Base-by-base conservation (phyloP, 148 eudicot species). In the Mesembryanthemum crystallinum region DNA sequence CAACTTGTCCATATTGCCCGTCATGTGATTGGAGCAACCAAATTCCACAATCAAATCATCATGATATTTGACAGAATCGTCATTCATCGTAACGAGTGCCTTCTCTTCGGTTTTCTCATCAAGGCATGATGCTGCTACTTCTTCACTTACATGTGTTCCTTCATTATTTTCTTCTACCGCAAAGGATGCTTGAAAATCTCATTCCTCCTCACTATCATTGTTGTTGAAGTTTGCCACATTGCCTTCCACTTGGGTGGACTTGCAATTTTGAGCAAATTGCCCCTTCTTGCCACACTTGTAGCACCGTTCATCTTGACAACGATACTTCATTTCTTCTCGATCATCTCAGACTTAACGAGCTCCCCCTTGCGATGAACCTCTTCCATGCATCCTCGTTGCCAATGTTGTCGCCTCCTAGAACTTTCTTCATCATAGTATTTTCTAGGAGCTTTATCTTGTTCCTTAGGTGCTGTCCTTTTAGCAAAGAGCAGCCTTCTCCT, bases 11-110 rank as follows among this genome's bases (percentile, higher is more conserved):
- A 28, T 13, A 30, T 75, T 42, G 5, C 66, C 18, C 0, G 39
- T 61, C 67, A 73, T 73, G 12, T 60, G 55, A 8, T 73, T 73
- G 5, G 67, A 73, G 55, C 67, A 73, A 4, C 25, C 35, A 8
- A 24, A 37, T 12, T 73, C 24, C 11, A 73, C 66, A 5, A 55
- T 71, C 39, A 20, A 33, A 30, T 71, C 29, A 18, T 32, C 35
- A 8, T 52, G 1, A n/a, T 54, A 55, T 13, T 54, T 55, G 8
- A 71, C 21, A 10, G 42, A 14, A 10, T 71, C 21, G 43, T 13
- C 1, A 39, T 7, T n/a, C 15, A 27, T 7, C 0, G 7, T 23
- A n/a, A 13, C 17, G 24, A 35, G n/a, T 54, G 42, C 43, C 18
- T 7, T 9, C 0, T 52, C 57, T 9, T 29, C 1, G 3, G 5